phyloP scores from a whole-genome alignment of 2,329 filamentous ascomycete species.

The Aspergillus thermomutatus region DNA sequence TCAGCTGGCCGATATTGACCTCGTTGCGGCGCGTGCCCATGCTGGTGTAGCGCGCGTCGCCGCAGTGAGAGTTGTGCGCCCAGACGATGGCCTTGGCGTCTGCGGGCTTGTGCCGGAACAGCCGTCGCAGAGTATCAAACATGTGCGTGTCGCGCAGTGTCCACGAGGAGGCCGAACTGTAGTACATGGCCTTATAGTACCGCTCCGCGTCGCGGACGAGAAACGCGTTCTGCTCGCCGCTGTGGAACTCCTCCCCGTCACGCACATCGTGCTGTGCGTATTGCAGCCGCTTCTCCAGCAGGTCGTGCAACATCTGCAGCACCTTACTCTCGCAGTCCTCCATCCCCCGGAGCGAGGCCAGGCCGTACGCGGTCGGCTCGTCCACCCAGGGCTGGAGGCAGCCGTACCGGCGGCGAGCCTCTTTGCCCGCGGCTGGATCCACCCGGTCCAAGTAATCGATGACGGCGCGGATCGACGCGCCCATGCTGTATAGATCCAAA shows the following conservation, averaged over 20 bases:
- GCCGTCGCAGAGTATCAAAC: conserved; percentile 47
- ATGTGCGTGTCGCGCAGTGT: conserved; percentile 53
- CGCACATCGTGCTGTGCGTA: conserved; percentile 29
- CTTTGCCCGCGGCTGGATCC: conserved; percentile 42
- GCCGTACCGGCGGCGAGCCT: conserved; percentile 46
- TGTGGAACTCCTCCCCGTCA: conserved; percentile 48
- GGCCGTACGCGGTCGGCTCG: conserved; percentile 49
- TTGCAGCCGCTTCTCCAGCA: conserved; percentile 44
- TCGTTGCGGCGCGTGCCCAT: conserved; percentile 46
- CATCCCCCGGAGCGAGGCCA: conserved; percentile 41
- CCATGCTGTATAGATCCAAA: conserved; percentile 52
- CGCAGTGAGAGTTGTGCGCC: conserved; percentile 54
- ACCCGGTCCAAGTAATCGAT: conserved; percentile 48
- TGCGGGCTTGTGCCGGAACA: conserved; percentile 40
- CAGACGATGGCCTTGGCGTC: conserved; percentile 50
- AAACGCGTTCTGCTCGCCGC: conserved; percentile 50
- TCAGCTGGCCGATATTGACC: conserved; percentile 54
- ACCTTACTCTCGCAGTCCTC: conserved; percentile 47
- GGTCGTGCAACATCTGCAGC: conserved; percentile 43
- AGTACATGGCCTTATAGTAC: conserved; percentile 54
- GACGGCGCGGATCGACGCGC: conserved; percentile 45
- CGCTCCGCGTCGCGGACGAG: conserved; percentile 49
- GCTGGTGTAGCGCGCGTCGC: conserved; percentile 52
- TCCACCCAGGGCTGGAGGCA: conserved; percentile 49
- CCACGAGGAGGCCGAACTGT: conserved; percentile 49